These are phyloP conservation scores for Spathaspora boniae DNA, from an alignment of 805 yeast species.

Conservation along the genomic window DNA sequence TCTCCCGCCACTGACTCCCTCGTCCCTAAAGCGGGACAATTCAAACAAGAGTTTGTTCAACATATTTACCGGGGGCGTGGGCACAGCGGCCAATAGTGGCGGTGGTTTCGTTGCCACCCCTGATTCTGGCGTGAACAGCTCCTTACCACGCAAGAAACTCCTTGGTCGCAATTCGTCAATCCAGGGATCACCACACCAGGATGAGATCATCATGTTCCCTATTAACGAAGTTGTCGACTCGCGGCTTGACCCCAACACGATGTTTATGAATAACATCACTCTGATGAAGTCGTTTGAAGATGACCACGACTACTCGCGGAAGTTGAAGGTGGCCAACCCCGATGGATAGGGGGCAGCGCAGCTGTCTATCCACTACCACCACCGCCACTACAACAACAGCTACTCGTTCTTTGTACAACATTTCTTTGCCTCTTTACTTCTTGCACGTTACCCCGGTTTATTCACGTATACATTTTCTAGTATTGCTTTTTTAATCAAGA, in stretches of 20 bases:
- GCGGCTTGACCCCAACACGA: slow-evolving; percentile 18
- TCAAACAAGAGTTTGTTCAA: slow-evolving; percentile 33
- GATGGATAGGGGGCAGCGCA: too few relatives aligned
- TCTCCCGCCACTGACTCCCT: slow-evolving; percentile 7
- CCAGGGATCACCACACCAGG: slow-evolving; percentile 9
- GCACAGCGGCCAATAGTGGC: slow-evolving; percentile 6
- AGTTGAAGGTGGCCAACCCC: slow-evolving; percentile 27
- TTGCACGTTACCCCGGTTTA: too few relatives aligned
- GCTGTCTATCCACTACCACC: too few relatives aligned
- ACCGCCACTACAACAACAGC: too few relatives aligned
- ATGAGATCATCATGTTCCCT: slow-evolving; percentile 29
- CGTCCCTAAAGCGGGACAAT: slow-evolving; percentile 27
- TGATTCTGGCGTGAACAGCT: slow-evolving; percentile 21
- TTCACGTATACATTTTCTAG: neutral
- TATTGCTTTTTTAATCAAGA: neutral
- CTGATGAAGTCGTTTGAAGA: slow-evolving; percentile 31
- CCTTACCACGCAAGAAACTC: slow-evolving; percentile 28
- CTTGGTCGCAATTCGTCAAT: slow-evolving; percentile 6
- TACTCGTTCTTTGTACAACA: too few relatives aligned
- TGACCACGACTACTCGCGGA: slow-evolving; percentile 32
- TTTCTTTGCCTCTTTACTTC: too few relatives aligned
- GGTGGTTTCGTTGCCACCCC: neutral
- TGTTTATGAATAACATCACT: slow-evolving; percentile 23
- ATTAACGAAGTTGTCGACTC: slow-evolving; percentile 28
- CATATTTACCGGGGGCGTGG: slow-evolving; percentile 19